These are phyloP conservation scores for Candida michaelii DNA, from an alignment of 805 yeast species.

Conservation along the genomic window DNA sequence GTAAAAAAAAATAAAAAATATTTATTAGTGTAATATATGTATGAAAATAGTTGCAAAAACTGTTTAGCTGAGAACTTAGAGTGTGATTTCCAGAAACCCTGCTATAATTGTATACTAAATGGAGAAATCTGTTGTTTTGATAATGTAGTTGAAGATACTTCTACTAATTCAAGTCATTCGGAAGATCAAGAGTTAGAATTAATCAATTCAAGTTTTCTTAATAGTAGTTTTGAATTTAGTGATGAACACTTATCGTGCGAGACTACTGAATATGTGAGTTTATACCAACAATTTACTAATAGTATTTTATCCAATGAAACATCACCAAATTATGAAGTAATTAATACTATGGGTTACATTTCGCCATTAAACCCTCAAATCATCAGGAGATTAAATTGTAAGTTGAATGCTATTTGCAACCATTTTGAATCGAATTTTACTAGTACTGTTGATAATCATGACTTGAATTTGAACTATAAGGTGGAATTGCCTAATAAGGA, in stretches of 20 bases:
- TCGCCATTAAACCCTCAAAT: conserved; percentile 2
- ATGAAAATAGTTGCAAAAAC: conserved; percentile 9
- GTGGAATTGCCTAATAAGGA: conserved; percentile 3
- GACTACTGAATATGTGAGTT: conserved; percentile 1
- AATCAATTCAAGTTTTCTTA: conserved; percentile 7
- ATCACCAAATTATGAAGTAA: neutral
- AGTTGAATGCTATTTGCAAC: neutral
- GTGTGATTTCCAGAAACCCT: conserved; percentile 8
- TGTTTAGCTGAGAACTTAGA: conserved; percentile 3
- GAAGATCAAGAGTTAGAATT: conserved; percentile 6
- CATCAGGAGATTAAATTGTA: neutral
- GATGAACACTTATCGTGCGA: conserved; percentile 4
- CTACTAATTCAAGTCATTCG: neutral
- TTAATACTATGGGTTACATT: neutral
- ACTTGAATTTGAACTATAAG: neutral
- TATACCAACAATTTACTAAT: conserved; percentile 3
- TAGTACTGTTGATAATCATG: neutral
- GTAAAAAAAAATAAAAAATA: no score
- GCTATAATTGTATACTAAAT: conserved; percentile 6
- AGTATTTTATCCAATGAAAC: neutral
- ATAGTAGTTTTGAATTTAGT: neutral
- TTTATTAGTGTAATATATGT: no score
- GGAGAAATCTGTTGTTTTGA: conserved; percentile 4
- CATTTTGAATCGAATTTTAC: neutral
- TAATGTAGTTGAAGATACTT: neutral